Percentiles rank a stretch among this genome's conserved stretches.
These are phyloP conservation scores for Penicillium canariense DNA, from an alignment of 495 filamentous ascomycete genomes.

Conservation along the genomic window DNA sequence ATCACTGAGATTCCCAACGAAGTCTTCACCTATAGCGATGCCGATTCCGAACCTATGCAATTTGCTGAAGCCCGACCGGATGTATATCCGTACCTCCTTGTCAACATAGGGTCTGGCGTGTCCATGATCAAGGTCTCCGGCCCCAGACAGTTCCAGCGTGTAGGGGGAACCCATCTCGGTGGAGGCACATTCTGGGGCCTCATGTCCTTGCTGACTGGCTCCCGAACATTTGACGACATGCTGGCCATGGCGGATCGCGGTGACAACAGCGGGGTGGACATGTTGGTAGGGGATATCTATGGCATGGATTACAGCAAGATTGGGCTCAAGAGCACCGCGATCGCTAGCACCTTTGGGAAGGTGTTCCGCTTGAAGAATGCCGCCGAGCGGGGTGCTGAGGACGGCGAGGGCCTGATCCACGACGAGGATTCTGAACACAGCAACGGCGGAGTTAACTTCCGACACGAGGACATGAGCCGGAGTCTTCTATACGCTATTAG, in stretches of 20 bases:
- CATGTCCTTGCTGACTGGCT: slow-evolving; percentile 83
- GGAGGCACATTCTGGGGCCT: slow-evolving; percentile 96
- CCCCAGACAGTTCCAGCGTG: slow-evolving; percentile 77
- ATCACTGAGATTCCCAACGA: slow-evolving; percentile 95
- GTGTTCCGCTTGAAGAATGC: slow-evolving; percentile 83
- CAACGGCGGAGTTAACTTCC: slow-evolving; percentile 45
- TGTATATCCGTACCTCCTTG: slow-evolving; percentile 93
- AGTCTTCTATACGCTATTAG: slow-evolving; percentile 80
- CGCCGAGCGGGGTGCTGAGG: slow-evolving; percentile 75
- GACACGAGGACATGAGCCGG: slow-evolving; percentile 63
- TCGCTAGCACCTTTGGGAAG: slow-evolving; percentile 95
- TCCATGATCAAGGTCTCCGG: slow-evolving; percentile 98
- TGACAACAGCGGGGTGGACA: slow-evolving; percentile 90
- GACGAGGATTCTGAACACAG: slow-evolving; percentile 45
- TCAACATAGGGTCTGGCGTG: slow-evolving; percentile 98
- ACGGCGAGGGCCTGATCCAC: slow-evolving; percentile 60
- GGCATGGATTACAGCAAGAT: slow-evolving; percentile 94
- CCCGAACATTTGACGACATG: slow-evolving; percentile 93
- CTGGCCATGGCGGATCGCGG: slow-evolving; percentile 88
- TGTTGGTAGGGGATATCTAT: slow-evolving; percentile 98
- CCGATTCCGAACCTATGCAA: slow-evolving; percentile 78
- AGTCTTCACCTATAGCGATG: slow-evolving; percentile 94
- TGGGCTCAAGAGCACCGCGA: slow-evolving; percentile 87
- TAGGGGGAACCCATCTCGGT: slow-evolving; percentile 91
- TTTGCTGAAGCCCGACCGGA: slow-evolving; percentile 70